Percentiles rank a stretch among this genome's conserved stretches.
phyloP scores from a whole-genome alignment of 2,329 filamentous ascomycete species.

The Diplodia intermedia region DNA sequence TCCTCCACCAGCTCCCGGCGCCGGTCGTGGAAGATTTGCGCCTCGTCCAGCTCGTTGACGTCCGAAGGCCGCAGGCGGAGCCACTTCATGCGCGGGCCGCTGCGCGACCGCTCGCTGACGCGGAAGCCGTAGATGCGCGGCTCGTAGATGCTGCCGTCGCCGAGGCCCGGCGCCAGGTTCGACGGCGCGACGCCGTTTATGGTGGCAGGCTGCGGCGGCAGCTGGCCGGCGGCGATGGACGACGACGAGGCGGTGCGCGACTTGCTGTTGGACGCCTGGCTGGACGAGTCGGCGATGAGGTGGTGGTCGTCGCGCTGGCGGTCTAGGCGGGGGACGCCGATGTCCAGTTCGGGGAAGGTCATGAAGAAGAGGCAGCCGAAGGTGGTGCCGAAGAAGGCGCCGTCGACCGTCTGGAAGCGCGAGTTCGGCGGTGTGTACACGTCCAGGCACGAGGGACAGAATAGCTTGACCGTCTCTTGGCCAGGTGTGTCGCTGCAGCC shows the following conservation, averaged over 20 bases:
- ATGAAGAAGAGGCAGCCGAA: slow-evolving; percentile 98
- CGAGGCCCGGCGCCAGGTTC: slow-evolving; percentile 89
- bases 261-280: slow-evolving; percentile 45
- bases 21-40: slow-evolving; percentile 53
- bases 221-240: slow-evolving; percentile 42
- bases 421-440: slow-evolving; percentile 98
- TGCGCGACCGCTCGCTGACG: slow-evolving; percentile 87
- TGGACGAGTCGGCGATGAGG: slow-evolving; percentile 42
- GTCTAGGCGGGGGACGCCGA: slow-evolving; percentile 71
- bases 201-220: slow-evolving; percentile 57
- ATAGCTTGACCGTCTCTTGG: slow-evolving; percentile 97
- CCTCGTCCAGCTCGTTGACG: slow-evolving; percentile 83
- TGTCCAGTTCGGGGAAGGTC: slow-evolving; percentile 95
- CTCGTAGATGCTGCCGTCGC: slow-evolving; percentile 84
- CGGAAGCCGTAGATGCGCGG: slow-evolving; percentile 96
- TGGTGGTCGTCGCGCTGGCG: slow-evolving; percentile 40
- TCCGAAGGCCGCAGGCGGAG: slow-evolving; percentile 82
- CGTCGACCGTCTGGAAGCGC: slow-evolving; percentile 95
- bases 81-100: slow-evolving; percentile 97
- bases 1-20: slow-evolving; percentile 36
- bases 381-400: slow-evolving; percentile 96
- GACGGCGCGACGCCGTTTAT: slow-evolving; percentile 87
- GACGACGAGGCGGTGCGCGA: slow-evolving; percentile 43
- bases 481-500: slow-evolving; percentile 94
- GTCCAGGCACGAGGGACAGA: slow-evolving; percentile 95